Evolutionary conservation across 176 grass and related monocot species (phyloP).

Genomic region (Thinopyrum elongatum): DNA sequence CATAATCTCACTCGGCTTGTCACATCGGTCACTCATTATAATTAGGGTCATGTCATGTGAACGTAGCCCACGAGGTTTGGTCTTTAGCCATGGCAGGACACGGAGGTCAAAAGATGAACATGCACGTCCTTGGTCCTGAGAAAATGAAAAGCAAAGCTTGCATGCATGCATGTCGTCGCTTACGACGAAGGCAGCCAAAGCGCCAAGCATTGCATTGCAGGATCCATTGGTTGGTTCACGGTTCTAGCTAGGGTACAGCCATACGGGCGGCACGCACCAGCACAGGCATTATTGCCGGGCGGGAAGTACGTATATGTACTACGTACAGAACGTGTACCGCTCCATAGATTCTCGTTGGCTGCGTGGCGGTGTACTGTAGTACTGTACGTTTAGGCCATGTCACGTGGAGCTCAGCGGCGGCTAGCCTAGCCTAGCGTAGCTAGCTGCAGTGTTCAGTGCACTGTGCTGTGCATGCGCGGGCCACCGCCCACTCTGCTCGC

Average conservation of each 20-base stretch:
- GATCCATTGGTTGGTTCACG: background rate
- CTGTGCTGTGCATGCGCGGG: background rate
- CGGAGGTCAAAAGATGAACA: conserved; percentile 13
- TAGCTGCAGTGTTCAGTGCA: background rate
- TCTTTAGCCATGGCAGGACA: background rate
- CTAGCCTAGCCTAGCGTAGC: too few relatives aligned
- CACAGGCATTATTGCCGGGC: background rate
- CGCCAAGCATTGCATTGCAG: background rate
- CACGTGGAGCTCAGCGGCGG: background rate
- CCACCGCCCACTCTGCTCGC: too few relatives aligned
- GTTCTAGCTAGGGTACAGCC: background rate
- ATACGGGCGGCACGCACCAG: background rate
- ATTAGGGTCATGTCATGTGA: background rate
- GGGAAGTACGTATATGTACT: background rate
- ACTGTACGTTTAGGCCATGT: background rate
- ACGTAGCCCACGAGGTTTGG: conserved; percentile 18
- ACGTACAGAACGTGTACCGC: background rate
- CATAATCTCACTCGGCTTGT: background rate
- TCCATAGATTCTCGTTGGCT: background rate
- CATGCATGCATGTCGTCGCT: background rate
- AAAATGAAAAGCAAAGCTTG: background rate
- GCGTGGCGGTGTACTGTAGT: background rate
- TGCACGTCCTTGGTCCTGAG: background rate
- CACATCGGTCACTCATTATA: background rate
- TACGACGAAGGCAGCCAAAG: background rate